Conservation (phyloP, 768 basidiomycete species). For the Xerocomellus chrysenteron region DNA sequence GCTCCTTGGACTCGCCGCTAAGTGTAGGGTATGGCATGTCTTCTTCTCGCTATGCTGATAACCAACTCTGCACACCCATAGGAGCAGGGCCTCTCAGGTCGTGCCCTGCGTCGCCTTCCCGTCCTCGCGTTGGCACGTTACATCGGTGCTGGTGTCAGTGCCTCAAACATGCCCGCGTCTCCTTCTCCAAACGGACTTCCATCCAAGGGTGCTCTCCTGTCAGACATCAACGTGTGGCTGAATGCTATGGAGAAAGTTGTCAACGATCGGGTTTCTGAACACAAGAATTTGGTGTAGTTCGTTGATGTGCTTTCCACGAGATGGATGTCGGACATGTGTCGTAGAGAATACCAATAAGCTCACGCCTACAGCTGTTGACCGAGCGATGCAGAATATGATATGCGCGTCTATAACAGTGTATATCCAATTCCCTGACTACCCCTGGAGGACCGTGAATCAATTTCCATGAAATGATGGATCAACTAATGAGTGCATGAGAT, state of each 20-base stretch:
- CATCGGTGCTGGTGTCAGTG: conserved; percentile 51
- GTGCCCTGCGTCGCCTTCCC: conserved; percentile 88
- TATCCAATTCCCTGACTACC: conserved; percentile 4
- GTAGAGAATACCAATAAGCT: background rate
- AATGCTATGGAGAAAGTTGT: conserved; percentile 83
- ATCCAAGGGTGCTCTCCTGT: conserved; percentile 12
- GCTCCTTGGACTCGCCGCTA: conserved; percentile 66
- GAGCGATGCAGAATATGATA: background rate
- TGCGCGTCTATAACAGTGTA: background rate
- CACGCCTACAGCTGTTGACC: background rate
- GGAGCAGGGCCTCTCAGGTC: conserved; percentile 86
- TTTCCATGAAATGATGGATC: conserved; percentile 23
- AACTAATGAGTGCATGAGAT: conserved; percentile 15
- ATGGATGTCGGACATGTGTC: background rate
- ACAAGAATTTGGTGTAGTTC: conserved; percentile 42
- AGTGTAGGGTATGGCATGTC: conserved; percentile 67
- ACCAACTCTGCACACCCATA: conserved; percentile 24
- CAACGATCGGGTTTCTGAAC: conserved; percentile 51
- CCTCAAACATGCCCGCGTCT: conserved; percentile 14
- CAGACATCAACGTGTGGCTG: conserved; percentile 70
- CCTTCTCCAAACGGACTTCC: conserved; percentile 3
- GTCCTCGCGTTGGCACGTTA: conserved; percentile 88
- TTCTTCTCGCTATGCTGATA: background rate
- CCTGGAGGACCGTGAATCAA: background rate
- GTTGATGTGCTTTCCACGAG: background rate